Conservation (phyloP, 345 rosid genomes). For the Salix brachista region DNA sequence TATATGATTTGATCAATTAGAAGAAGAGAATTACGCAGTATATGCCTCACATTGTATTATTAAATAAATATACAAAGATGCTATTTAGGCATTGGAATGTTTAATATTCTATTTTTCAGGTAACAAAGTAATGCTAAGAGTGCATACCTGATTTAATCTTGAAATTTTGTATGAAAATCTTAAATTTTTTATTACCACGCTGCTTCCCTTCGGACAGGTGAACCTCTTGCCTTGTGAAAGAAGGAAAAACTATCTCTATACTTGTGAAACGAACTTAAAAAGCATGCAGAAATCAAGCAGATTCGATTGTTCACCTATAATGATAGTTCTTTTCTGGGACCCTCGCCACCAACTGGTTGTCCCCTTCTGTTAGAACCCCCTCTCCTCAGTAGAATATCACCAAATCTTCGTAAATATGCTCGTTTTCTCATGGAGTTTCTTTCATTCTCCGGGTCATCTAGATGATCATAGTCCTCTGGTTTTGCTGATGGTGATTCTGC, state of each 20-base stretch:
- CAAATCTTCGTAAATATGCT: constrained; percentile 65
- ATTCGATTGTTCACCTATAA: background rate
- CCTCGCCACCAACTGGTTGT: constrained; percentile 11
- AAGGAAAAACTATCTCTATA: background rate
- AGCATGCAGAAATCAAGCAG: background rate
- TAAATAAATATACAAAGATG: too few relatives aligned
- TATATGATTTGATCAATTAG: background rate
- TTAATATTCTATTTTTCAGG: background rate
- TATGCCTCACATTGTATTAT: background rate
- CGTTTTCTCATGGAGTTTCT: constrained; percentile 57
- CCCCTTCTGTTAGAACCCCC: constrained; percentile 41
- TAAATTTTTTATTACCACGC: too few relatives aligned
- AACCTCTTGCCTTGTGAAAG: background rate
- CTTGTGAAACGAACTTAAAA: background rate
- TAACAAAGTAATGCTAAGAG: background rate
- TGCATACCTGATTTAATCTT: too few relatives aligned
- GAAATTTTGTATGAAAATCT: too few relatives aligned
- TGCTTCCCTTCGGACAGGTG: too few relatives aligned
- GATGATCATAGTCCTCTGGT: constrained; percentile 48
- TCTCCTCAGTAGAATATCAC: constrained; percentile 55
- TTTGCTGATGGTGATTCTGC: constrained; percentile 43
- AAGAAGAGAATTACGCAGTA: background rate
- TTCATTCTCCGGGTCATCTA: constrained; percentile 51
- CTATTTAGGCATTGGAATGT: too few relatives aligned
- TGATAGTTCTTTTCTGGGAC: constrained; percentile 8